Conservation (phyloP, 169 alveolate species). For the Cryptosporidium sp. region DNA sequence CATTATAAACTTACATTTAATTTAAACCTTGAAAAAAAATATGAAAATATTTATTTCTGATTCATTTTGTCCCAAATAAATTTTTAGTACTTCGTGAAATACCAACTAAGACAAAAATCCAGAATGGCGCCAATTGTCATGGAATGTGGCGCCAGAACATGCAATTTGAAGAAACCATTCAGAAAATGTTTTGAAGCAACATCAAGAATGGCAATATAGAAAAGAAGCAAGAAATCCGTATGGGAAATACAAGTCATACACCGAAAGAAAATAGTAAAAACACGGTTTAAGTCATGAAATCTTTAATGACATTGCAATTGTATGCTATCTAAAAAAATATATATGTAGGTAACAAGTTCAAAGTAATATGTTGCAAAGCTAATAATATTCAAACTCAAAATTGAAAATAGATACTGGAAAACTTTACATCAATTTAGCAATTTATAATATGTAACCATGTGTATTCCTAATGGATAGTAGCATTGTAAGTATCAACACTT, state of each 20-base stretch:
- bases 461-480: neutral
- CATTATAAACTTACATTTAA: neutral
- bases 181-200: neutral
- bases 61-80: neutral
- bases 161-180: neutral
- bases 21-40: neutral
- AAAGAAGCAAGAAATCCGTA: neutral
- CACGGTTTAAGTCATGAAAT: neutral
- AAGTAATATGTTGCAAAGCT: neutral
- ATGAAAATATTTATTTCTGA: neutral
- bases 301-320: neutral
- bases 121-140: neutral
- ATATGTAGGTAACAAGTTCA: conserved; percentile 3
- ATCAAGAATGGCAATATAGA: too few species aligned
- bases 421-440: neutral
- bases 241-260: neutral
- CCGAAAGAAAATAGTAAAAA: neutral
- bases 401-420: neutral
- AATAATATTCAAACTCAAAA: neutral
- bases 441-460: neutral
- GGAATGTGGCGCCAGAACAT: neutral
- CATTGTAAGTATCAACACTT: neutral
- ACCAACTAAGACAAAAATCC: neutral
- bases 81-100: neutral
- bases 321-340: conserved; percentile 1